A percentile compares a stretch with the other conserved stretches of the same genome.
Evolutionary conservation across 805 yeast species (phyloP).

Genomic region (Candida sphagnicola): DNA sequence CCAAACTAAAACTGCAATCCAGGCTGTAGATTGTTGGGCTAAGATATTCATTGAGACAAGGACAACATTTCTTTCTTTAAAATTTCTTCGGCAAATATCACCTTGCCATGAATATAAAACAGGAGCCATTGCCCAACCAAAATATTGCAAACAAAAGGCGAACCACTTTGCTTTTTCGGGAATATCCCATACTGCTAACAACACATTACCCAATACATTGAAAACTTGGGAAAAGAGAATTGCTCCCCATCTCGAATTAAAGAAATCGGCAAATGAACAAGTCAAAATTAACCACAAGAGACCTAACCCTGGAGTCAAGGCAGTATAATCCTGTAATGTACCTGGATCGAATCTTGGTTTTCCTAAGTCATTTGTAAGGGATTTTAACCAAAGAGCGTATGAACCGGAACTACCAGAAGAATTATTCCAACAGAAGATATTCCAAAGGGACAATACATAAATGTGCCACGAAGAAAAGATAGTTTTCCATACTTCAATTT

Average conservation of each 20-base stretch:
- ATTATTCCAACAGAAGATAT: slow-evolving; percentile 60
- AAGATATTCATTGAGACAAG: slow-evolving; percentile 54
- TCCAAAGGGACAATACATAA: slow-evolving; percentile 51
- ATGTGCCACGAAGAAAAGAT: slow-evolving; percentile 57
- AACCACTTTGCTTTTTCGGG: slow-evolving; percentile 59
- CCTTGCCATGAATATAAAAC: slow-evolving; percentile 55
- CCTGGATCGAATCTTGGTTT: slow-evolving; percentile 26
- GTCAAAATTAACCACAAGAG: slow-evolving; percentile 35
- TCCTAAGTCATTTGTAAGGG: slow-evolving; percentile 21
- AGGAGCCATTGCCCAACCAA: slow-evolving; percentile 62
- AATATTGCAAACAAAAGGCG: slow-evolving; percentile 57
- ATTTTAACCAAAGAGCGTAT: slow-evolving; percentile 52
- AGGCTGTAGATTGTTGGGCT: slow-evolving; percentile 53
- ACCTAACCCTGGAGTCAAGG: slow-evolving; percentile 45
- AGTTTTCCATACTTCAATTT: slow-evolving; percentile 46
- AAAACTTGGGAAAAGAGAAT: slow-evolving; percentile 49
- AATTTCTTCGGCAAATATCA: slow-evolving; percentile 56
- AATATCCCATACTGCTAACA: slow-evolving; percentile 59
- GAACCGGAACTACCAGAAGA: slow-evolving; percentile 45
- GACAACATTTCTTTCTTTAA: slow-evolving; percentile 51
- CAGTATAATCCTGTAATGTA: slow-evolving; percentile 37
- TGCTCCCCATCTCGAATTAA: slow-evolving; percentile 52
- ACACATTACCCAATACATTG: slow-evolving; percentile 50
- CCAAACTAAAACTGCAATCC: slow-evolving; percentile 50
- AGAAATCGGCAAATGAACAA: slow-evolving; percentile 35